A percentile compares a stretch with the other conserved stretches of the same genome.
phyloP scores from a whole-genome alignment of 495 filamentous ascomycete species.

The Massariosphaeria phaeospora region DNA sequence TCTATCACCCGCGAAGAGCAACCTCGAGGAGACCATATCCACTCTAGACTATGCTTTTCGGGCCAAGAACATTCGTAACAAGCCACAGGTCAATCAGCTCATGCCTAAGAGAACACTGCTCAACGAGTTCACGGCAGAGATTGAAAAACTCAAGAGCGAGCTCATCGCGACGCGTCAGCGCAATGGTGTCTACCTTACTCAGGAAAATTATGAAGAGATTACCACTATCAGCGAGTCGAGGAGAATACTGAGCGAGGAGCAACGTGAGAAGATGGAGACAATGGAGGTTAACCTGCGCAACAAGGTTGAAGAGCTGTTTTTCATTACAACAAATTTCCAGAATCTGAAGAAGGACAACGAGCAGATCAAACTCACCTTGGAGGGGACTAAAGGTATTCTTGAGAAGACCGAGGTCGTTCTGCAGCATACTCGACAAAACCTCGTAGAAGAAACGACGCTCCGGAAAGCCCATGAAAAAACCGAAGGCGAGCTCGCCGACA shows the following conservation, averaged over 20 bases:
- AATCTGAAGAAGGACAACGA: constrained; percentile 83
- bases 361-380: constrained; percentile 60
- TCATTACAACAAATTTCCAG: constrained; percentile 77
- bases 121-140: constrained; percentile 84
- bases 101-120: constrained; percentile 89
- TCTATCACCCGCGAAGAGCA: constrained; percentile 86
- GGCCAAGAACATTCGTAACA: constrained; percentile 97
- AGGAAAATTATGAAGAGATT: constrained; percentile 79
- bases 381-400: constrained; percentile 72
- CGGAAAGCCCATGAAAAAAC: constrained; percentile 82
- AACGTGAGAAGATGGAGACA: constrained; percentile 83
- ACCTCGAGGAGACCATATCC: constrained; percentile 95
- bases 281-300: constrained; percentile 85
- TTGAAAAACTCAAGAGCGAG: constrained; percentile 89
- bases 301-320: constrained; percentile 85
- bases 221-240: constrained; percentile 86
- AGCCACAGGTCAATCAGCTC: constrained; percentile 87
- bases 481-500: constrained; percentile 63
- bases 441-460: constrained; percentile 74
- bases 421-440: constrained; percentile 62
- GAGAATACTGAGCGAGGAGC: constrained; percentile 87
- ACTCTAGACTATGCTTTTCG: constrained; percentile 96
- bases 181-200: constrained; percentile 88
- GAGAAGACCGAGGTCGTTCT: constrained; percentile 83
- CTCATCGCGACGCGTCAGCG: constrained; percentile 88